Evolutionary conservation across 352 stramenopile genomes (phyloP), one percentile per base, ranked within the genome.

Genomic region (Globisporangium mamillatum): DNA sequence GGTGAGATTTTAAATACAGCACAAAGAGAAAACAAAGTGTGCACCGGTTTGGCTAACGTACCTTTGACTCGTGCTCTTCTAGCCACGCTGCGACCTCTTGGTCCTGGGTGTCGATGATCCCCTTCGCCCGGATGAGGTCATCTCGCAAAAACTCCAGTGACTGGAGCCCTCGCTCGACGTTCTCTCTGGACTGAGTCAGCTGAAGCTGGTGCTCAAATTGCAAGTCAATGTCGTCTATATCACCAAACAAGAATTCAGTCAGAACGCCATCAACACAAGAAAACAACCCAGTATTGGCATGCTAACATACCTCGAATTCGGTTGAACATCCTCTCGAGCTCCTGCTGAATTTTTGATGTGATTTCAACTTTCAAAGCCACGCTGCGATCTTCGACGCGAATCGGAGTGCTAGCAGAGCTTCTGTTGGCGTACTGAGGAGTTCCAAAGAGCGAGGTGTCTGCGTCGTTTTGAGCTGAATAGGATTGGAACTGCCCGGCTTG

Each of bases 201-300:
- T 94, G 84, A 1, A 94, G 75, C 63, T 94, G 86, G 67, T 94
- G 86, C 64, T 96, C 89, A 67, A 94, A 94, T 71, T 96, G 87
- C 48, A 91, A 36, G 72, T 96, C 89, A 44, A 94, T 93, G 48
- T 93, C 85, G 61, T 93, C 84, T 76, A 24, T 20, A 4, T 6
- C 25, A 60, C 1, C 25, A 41, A 70, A 60, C 44, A 27, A 14
- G 2, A 48, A 16, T 7, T 24, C 36, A 25, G 32, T 44, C 7
- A 60, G 12, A 58, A 34, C 16, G 54, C 16, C 24, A 68, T 25
- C 54, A 55, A 44, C 2, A 25, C n/a, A 12, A 41, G 41, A 18
- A 22, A 38, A 8, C 7, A 32, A 36, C 18, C 4, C 18, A 48
- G 20, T 7, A 60, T 2, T 16, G 24, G 7, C 1, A 29, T 18